phyloP scores from a whole-genome alignment of 2,329 filamentous ascomycete species.

The Aspergillus sp. region DNA sequence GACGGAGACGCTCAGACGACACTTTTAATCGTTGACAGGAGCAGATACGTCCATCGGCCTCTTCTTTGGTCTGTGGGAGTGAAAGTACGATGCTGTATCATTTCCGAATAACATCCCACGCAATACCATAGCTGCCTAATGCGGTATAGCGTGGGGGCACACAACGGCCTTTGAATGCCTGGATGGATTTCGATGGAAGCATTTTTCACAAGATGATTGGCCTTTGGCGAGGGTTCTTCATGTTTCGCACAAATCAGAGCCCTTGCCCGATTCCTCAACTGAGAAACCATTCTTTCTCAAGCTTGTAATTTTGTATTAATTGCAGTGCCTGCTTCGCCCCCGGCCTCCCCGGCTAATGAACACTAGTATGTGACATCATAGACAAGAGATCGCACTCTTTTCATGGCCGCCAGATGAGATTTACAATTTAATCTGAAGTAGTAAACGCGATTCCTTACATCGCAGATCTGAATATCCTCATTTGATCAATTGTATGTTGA shows the following conservation, averaged over 20 bases:
- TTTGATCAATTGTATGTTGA: too few species aligned
- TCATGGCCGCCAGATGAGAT: neutral
- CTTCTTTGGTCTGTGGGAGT: neutral
- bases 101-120: neutral
- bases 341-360: neutral
- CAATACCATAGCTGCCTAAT: slow-evolving; percentile 4
- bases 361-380: slow-evolving; percentile 3
- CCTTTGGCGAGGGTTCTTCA: neutral
- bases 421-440: neutral
- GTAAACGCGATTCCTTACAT: too few species aligned
- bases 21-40: neutral
- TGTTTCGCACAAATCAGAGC: neutral
- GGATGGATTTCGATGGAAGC: neutral
- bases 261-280: neutral
- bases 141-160: slow-evolving; percentile 25
- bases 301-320: neutral
- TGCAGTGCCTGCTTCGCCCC: neutral
- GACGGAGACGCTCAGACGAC: too few species aligned
- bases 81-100: neutral
- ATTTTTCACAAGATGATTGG: neutral
- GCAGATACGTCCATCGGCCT: neutral
- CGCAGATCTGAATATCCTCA: too few species aligned
- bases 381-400: neutral
- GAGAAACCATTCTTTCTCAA: neutral
- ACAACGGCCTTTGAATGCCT: neutral